Percentiles rank a stretch among this genome's conserved stretches.
Evolutionary conservation across 1,284 basidiomycete genomes (phyloP).

Genomic region (Coniferiporia weirii): DNA sequence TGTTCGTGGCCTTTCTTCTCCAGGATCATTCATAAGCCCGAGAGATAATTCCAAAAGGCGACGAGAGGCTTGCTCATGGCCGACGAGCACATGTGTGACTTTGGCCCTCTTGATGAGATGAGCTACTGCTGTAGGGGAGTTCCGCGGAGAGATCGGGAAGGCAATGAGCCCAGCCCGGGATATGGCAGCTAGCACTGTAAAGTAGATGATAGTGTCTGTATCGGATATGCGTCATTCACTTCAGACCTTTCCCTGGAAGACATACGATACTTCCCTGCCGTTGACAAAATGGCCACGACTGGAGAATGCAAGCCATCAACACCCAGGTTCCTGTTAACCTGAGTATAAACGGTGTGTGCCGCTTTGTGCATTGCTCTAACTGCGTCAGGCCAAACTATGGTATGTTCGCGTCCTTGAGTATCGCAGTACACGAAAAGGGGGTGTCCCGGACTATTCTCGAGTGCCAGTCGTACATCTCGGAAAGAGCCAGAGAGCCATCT

Average conservation of each 20-base stretch:
- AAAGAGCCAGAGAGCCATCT: conserved; percentile 31
- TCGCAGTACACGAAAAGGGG: conserved; percentile 31
- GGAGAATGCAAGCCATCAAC: not conserved
- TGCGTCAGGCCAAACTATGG: conserved; percentile 28
- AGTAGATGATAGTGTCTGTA: conserved; percentile 30
- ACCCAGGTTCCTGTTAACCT: not conserved
- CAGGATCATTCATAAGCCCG: too few relatives aligned
- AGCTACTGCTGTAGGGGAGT: conserved; percentile 28
- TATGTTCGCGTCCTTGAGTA: conserved; percentile 20
- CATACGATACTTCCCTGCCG: conserved; percentile 20
- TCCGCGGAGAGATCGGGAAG: conserved; percentile 30
- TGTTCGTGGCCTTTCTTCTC: too few relatives aligned
- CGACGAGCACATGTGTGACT: conserved; percentile 3
- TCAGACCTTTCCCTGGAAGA: not conserved
- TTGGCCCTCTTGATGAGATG: conserved; percentile 23
- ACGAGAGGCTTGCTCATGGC: not conserved
- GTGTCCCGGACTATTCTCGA: conserved; percentile 29
- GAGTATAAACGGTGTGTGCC: conserved; percentile 17
- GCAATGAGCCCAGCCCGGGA: conserved; percentile 28
- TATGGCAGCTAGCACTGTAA: conserved; percentile 26
- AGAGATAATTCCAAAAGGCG: not conserved
- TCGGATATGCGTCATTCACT: not conserved
- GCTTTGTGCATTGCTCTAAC: conserved; percentile 21
- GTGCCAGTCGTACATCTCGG: conserved; percentile 35
- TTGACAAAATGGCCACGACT: conserved; percentile 22